A percentile compares a stretch with the other conserved stretches of the same genome.
Evolutionary conservation across 805 yeast species (phyloP).

Genomic region (Schizosaccharomyces osmophilus): DNA sequence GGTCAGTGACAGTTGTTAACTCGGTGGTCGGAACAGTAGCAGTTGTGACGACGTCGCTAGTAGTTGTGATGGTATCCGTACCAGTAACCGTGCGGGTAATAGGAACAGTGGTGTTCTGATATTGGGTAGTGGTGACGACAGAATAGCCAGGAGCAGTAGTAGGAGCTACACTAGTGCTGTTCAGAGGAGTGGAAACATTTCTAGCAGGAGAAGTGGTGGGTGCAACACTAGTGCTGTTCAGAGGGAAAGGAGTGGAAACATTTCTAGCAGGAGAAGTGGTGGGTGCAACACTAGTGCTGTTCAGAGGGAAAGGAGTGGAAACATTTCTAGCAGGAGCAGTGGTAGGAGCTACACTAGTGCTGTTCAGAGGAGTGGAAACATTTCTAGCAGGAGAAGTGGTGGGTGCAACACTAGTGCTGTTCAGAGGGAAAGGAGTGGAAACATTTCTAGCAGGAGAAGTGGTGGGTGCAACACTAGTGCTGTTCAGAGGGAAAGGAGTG

Average conservation of each 20-base stretch:
- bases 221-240: no score
- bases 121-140: neutral
- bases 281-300: neutral
- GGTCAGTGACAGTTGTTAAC: neutral
- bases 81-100: neutral
- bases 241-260: no score
- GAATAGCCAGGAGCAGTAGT: neutral
- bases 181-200: neutral
- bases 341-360: neutral
- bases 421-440: neutral
- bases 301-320: neutral
- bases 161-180: neutral
- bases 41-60: neutral
- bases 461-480: neutral
- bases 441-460: neutral
- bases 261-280: no score
- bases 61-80: neutral
- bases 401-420: neutral
- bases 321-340: neutral
- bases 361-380: neutral
- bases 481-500: neutral
- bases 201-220: no score
- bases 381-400: neutral
- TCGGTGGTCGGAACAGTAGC: neutral
- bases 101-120: neutral